phyloP scores from a whole-genome alignment of 495 filamentous ascomycete species.

The Acidomyces sp. region DNA sequence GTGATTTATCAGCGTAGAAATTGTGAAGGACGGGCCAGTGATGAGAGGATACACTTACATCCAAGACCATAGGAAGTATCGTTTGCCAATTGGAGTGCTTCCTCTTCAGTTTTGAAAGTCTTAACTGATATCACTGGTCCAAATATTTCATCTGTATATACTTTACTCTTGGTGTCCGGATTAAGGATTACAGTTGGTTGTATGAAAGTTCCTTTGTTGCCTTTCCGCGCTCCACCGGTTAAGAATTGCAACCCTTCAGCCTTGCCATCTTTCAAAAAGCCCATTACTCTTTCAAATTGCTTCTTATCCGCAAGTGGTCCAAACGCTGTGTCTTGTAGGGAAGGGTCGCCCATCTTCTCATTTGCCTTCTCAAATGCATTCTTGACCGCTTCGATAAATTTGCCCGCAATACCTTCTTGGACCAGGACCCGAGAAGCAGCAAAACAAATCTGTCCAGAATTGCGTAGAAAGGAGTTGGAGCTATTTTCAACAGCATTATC shows the following conservation, averaged over 20 bases:
- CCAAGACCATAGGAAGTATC: conserved; percentile 35
- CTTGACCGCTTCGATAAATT: conserved; percentile 27
- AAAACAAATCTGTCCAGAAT: conserved; percentile 22
- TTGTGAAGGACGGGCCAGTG: neutral
- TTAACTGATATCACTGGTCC: conserved; percentile 38
- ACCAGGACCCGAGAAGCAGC: conserved; percentile 25
- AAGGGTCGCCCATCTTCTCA: conserved; percentile 21
- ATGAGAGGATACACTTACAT: conserved; percentile 3
- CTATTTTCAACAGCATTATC: conserved; percentile 24
- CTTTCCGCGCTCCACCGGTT: conserved; percentile 22
- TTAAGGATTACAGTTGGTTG: conserved; percentile 38
- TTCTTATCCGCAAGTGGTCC: conserved; percentile 28
- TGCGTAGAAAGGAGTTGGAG: conserved; percentile 19
- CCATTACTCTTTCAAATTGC: conserved; percentile 29
- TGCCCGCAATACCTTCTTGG: conserved; percentile 24
- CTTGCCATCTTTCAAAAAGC: conserved; percentile 22
- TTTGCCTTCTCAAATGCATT: conserved; percentile 22
- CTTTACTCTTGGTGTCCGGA: conserved; percentile 30
- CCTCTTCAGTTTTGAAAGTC: conserved; percentile 42
- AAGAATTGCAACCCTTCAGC: conserved; percentile 21
- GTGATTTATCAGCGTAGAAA: conserved; percentile 1
- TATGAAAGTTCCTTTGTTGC: conserved; percentile 33
- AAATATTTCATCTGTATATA: conserved; percentile 42
- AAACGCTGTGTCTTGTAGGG: conserved; percentile 19
- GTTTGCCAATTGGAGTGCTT: conserved; percentile 38